phyloP scores from a whole-genome alignment of 148 eudicot species.

The Polygonum maritimum region DNA sequence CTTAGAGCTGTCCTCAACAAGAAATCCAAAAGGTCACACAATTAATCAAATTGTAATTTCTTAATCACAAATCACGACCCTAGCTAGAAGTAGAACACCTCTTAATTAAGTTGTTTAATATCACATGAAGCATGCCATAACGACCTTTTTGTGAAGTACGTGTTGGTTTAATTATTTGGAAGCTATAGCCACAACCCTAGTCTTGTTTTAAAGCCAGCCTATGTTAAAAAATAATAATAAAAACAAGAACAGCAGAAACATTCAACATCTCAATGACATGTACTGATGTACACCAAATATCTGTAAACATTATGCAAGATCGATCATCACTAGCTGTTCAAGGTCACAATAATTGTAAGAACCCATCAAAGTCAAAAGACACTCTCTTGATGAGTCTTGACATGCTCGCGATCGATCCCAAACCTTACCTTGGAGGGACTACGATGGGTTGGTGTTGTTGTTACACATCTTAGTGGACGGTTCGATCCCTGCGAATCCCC shows the following conservation, averaged over 20 bases:
- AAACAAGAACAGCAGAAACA: too few relatives aligned
- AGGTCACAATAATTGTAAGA: neutral
- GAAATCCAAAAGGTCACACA: neutral
- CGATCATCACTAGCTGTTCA: neutral
- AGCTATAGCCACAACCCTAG: neutral
- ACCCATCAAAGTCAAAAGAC: neutral
- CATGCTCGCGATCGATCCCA: too few relatives aligned
- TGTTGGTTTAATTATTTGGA: too few relatives aligned
- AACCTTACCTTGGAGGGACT: too few relatives aligned
- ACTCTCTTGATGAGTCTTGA: neutral
- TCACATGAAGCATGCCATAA: neutral
- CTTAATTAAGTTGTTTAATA: neutral
- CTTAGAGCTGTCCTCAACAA: neutral
- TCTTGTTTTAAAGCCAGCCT: neutral
- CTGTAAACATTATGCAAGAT: too few relatives aligned
- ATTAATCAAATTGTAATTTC: too few relatives aligned
- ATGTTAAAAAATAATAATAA: neutral
- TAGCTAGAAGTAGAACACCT: neutral
- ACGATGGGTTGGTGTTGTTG: too few relatives aligned
- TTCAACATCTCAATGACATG: too few relatives aligned
- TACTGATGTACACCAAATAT: too few relatives aligned
- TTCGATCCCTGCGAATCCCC: conserved; percentile 58
- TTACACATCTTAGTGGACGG: neutral
- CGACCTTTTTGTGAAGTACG: neutral
- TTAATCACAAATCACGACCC: neutral